Evolutionary conservation across 73 alveolate species (phyloP).

Genomic region (Symbiodinium natans): DNA sequence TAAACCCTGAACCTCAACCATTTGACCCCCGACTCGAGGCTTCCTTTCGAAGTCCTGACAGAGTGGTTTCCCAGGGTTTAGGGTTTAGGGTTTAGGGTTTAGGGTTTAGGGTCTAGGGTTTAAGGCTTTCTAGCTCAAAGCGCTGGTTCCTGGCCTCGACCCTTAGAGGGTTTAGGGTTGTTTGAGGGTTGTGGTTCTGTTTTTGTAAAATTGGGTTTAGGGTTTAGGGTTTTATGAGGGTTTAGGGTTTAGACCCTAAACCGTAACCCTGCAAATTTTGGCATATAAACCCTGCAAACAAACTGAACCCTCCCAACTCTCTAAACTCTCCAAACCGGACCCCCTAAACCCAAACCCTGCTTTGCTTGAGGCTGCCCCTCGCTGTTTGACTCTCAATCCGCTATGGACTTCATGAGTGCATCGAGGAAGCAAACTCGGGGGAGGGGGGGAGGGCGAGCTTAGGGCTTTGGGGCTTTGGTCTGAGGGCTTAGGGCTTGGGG

Average conservation of each 20-base stretch:
- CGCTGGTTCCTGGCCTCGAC: background rate
- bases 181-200: background rate
- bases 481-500: background rate
- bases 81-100: no score
- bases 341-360: background rate
- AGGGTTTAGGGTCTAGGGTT: no score
- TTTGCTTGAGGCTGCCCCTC: background rate
- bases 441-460: no score
- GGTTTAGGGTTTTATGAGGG: background rate
- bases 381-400: background rate
- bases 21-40: no score
- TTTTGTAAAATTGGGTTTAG: background rate
- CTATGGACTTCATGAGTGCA: background rate
- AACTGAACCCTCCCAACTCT: no score
- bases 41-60: no score
- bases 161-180: background rate
- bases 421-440: background rate
- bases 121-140: no score
- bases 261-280: background rate
- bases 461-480: background rate
- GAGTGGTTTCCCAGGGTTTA: no score
- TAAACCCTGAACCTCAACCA: no score
- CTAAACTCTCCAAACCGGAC: background rate
- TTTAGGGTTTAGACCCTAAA: background rate
- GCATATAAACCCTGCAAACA: no score